Base-by-base conservation (phyloP, 2,329 filamentous ascomycete genomes). In the Colletotrichum spaethianum region DNA sequence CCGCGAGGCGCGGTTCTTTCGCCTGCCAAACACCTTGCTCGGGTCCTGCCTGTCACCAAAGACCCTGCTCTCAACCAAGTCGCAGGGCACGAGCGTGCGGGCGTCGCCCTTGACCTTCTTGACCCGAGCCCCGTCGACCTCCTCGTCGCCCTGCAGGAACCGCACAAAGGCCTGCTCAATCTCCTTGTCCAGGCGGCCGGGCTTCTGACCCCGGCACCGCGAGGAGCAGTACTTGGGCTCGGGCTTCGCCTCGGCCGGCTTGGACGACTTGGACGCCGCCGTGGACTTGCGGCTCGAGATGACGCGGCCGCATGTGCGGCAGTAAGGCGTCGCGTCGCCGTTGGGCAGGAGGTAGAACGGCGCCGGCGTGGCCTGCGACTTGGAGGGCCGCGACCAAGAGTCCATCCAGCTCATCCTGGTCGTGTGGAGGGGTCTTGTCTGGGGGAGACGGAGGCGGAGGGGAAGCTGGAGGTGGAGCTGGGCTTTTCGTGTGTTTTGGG, bases 201-300 rank as follows among this genome's bases (percentile, higher is more conserved):
- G 86, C 75, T 89, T 90, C 46, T 83, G 83, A 42, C 82, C 82
- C 26, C 87, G 82, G 74, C 89, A 91, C 46, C 86, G 81, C 56
- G 85, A 81, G 0, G 89, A 91, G 80, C 89, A 91, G 80, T 90
- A 91, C 73, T 89, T 90, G 11, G 68, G 69, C 2, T 76, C 73
- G 14, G 74, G 74, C 9, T 60, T 71, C 3, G 62, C 42, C 5
- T 59, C 50, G 8, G 64, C 16, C 1, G 64, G 14, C 26, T 84
- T 68, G 20, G 62, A 52, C 78, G 74, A 75, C 42, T 76, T 81
- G 6, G 76, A 75, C 4, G 75, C 74, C 1, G 78, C 75, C 23
- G 76, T 79, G 52, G 79, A 75, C 56, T 77, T 79, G 36, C 80
- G 77, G 8, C 76, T 78, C 74, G 86, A 84, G 48, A 90, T 89